A percentile compares a stretch with the other conserved stretches of the same genome.
These are phyloP conservation scores for Phytophthora uliginosa DNA, from an alignment of 352 stramenopile species.

Conservation along the genomic window DNA sequence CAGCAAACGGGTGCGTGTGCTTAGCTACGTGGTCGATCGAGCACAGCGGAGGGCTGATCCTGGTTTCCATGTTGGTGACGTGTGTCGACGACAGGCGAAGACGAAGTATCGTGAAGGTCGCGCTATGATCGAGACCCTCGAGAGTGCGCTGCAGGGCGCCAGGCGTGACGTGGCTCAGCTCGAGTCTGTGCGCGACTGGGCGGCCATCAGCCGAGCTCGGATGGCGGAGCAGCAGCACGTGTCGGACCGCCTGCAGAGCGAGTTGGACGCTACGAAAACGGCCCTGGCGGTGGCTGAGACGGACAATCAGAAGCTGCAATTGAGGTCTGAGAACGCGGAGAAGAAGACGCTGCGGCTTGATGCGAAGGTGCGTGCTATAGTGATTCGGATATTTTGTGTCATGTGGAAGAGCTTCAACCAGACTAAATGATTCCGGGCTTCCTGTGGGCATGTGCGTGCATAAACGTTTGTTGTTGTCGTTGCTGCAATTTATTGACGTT, in stretches of 20 bases:
- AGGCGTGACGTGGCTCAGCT: conserved; percentile 45
- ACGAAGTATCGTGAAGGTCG: conserved; percentile 48
- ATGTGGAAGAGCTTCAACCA: no score
- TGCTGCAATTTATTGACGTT: background rate
- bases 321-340: conserved; percentile 32
- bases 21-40: background rate
- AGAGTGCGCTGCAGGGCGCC: conserved; percentile 36
- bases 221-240: conserved; percentile 48
- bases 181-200: conserved; percentile 43
- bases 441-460: no score
- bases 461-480: background rate
- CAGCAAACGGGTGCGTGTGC: conserved; percentile 52
- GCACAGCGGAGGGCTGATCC: background rate
- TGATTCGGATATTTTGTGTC: no score
- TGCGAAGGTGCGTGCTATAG: conserved; percentile 42
- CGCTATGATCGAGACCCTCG: conserved; percentile 42
- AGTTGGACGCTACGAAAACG: conserved; percentile 43
- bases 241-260: conserved; percentile 34
- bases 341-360: conserved; percentile 59
- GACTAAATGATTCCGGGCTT: no score
- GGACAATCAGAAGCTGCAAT: conserved; percentile 47
- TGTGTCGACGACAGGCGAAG: conserved; percentile 38
- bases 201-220: conserved; percentile 34
- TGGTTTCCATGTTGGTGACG: background rate
- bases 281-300: conserved; percentile 34